Base-by-base conservation (phyloP, 2,329 filamentous ascomycete genomes). In the Pyrenochaeta sp. region DNA sequence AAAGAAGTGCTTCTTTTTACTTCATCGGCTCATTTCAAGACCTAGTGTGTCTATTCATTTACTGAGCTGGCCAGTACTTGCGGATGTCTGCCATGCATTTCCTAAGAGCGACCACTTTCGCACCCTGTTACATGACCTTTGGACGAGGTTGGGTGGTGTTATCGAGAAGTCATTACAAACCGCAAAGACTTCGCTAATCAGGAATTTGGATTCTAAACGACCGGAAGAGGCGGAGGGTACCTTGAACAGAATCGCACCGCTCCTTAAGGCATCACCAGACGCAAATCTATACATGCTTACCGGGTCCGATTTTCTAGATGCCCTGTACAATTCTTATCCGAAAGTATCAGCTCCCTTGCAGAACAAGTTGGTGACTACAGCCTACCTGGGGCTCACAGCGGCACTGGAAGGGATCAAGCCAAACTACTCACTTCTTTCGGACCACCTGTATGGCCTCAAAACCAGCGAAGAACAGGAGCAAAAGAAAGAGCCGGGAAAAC, bases 291-390 rank as follows among this genome's bases (percentile, higher is more conserved):
- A 90, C 62, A 88, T 97, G 65, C 84, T 96, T 63, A 90, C 90
- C 0, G 94, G 94, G 1, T 92, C 90, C 45, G 94, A 97, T 75
- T 94, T 95, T 64, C 76, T 97, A 17, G 94, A 97, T 71, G 86
- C 89, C 0, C 81, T 97, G 11, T 80, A 86, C 32, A 78, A 79
- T 44, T 87, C 87, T 56, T 93, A 88, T 74, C 82, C 79, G 43
- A 82, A 88, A 51, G 87, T 85, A 73, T 85, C 87, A 51, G 83
- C 84, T 18, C 61, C 69, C 15, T 82, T 92, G 37, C 85, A 87
- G 53, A 89, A 85, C 58, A 82, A 84, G 14, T 83, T 96, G 27
- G 82, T 93, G 41, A 86, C 89, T 1, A 89, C 90, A 3, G 79
- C 86, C 11, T 97, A 95, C 68, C 80, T 96, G 3, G 90, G 90